Base-by-base conservation (phyloP, 306 rosid genomes). In the Astragalus glycyphyllos region DNA sequence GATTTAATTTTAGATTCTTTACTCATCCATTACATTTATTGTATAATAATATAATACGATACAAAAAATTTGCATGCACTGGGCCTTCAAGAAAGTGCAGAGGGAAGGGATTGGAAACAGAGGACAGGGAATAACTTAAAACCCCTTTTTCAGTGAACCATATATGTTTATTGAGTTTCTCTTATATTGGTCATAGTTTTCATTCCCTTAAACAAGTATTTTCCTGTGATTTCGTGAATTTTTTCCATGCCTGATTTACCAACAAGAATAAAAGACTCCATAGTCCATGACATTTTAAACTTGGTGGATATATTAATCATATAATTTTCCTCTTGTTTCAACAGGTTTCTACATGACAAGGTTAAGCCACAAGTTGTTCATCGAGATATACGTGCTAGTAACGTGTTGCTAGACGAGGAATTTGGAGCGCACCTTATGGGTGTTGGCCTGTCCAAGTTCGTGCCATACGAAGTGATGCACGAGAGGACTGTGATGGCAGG, bases 401-500 rank as follows among this genome's bases (percentile, higher is more conserved):
- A 94, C 54, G 99, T 94, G 31, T 90, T 94, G 35, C 88, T 94
- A 53, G 99, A 94, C 17, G 99, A 94, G 83, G 99, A 91, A 77
- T 91, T 91, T 64, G 99, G 96, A 55, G 97, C 97, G 1, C 99
- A 82, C 76, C 88, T 94, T 13, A 94, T 91, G 90, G 97, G 99
- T 15, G 96, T 89, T 60, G 99, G 97, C 41, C 89, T 94, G 13
- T 91, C 99, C 46, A 94, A 94, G 71, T 86, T 94, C 59, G 97
- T 94, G 58, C 95, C 96, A 10, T 94, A 89, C 11, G 99, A 94
- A 84, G 99, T 74, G 8, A 94, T 94, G 89, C 96, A 89, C 1
- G 97, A 94, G 79, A 86, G 99, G 80, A 91, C 96, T 11, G 90
- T 94, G 56, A 94, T 94, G 96, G 97, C 97, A 11, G 99, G 99